These are phyloP conservation scores for Talaromyces ruber DNA, from an alignment of 495 filamentous ascomycete genomes.

Conservation along the genomic window DNA sequence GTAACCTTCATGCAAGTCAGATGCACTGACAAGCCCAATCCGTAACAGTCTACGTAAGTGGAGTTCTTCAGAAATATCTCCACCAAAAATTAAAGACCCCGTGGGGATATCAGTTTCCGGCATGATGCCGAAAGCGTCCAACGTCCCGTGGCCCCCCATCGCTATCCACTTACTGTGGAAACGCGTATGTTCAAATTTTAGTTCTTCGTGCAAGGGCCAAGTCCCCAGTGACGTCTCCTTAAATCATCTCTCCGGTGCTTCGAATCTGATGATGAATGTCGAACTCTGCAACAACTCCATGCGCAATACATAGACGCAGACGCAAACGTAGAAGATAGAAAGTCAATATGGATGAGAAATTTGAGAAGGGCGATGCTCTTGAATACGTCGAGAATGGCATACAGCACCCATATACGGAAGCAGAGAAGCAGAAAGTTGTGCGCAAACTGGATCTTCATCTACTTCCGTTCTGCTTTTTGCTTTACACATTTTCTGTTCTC, in stretches of 20 bases:
- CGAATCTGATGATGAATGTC: neutral
- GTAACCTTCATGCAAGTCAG: neutral
- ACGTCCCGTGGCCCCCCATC: neutral
- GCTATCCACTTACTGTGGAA: no score
- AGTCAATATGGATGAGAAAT: neutral
- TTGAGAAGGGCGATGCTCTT: neutral
- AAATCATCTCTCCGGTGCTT: neutral
- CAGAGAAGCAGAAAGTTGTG: slow-evolving; percentile 21
- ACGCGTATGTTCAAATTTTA: no score
- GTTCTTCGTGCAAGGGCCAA: no score
- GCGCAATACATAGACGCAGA: no score
- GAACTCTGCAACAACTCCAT: no score
- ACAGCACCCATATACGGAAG: neutral
- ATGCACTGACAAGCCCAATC: neutral
- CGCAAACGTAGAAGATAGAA: no score
- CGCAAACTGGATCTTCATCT: slow-evolving; percentile 29
- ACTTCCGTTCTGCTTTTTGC: slow-evolving; percentile 23
- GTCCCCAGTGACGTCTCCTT: neutral
- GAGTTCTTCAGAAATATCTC: no score
- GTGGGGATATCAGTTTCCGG: neutral
- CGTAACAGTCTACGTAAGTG: neutral
- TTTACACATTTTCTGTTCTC: slow-evolving; percentile 22
- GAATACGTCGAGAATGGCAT: neutral
- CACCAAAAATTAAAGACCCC: neutral
- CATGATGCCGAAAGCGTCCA: neutral